Base-by-base conservation (phyloP, 2,329 filamentous ascomycete genomes). In the Zymoseptoria pseudotritici region DNA sequence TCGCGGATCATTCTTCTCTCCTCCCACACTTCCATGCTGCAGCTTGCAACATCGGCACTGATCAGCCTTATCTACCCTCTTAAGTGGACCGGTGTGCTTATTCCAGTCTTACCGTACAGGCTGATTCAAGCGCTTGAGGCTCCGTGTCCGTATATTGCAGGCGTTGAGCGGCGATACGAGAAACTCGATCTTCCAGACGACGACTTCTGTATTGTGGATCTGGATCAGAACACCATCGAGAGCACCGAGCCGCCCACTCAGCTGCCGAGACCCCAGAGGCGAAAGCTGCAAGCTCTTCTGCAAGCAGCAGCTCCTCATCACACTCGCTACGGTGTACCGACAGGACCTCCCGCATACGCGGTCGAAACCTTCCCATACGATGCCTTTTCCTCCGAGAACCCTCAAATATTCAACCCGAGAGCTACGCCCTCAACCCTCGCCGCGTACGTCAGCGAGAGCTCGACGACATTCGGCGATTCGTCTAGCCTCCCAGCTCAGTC, bases 1-100 rank as follows among this genome's bases (percentile, higher is more conserved):
- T 94, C 92, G 52, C 89, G 93, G 60, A 97, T 99, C 74, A 96
- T 99, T 71, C 87, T 99, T 65, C 81, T 97, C 20, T 97, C 94
- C 8, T 96, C 92, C 1, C 92, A 99, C 73, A 94, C 93, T 1
- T 88, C 91, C 55, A 97, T 99, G 94, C 82, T 99, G 60, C 91
- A 97, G 70, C 83, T 97, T 52, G 93, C 91, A 42, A 95, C 89
- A 69, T 87, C 91, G 73, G 91, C 93, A n/a, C 79, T 97, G 59
- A 84, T 85, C 31, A 92, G 87, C 73, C 79, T 97, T 46, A 78
- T 99, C 20, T 99, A 96, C 72, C 93, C 92, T 7, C 79, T 97
- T 56, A 89, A 91, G 65, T 97, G 94, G 93, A 85, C 90, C 2
- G 95, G 92, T 67, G 91, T 97, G 54, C 91, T 96, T 72, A 97